Conservation (phyloP, 1,284 basidiomycete genomes). For the Entoloma clypeatum region DNA sequence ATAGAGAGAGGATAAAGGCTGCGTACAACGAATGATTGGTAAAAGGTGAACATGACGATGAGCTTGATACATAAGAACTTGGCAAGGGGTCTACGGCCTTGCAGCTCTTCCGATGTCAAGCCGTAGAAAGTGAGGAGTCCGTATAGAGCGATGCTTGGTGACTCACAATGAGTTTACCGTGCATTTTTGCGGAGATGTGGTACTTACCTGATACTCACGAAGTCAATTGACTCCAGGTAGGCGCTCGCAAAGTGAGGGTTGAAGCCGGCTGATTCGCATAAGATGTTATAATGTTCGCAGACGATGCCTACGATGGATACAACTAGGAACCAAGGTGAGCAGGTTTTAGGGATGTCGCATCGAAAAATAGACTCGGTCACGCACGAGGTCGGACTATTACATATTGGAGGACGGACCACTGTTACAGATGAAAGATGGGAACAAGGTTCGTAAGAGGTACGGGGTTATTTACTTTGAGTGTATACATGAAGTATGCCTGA, state of each 20-base stretch:
- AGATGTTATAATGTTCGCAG: constrained; percentile 59
- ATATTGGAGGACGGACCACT: constrained; percentile 85
- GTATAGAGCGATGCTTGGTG: constrained; percentile 68
- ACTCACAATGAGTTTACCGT: constrained; percentile 5
- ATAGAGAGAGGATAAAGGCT: not conserved
- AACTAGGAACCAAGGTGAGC: constrained; percentile 20
- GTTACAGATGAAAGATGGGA: constrained; percentile 4
- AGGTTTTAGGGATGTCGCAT: not conserved
- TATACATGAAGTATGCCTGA: constrained; percentile 84
- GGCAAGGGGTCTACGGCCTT: constrained; percentile 70
- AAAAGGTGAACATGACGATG: constrained; percentile 84
- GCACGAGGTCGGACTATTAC: constrained; percentile 73
- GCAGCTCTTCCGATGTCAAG: constrained; percentile 73
- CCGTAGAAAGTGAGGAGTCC: constrained; percentile 80
- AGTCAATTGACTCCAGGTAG: constrained; percentile 71
- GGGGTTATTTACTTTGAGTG: constrained; percentile 58
- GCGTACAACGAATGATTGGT: constrained; percentile 70
- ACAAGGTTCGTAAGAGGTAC: not conserved
- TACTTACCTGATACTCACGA: constrained; percentile 70
- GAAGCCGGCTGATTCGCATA: constrained; percentile 63
- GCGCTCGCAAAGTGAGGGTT: constrained; percentile 63
- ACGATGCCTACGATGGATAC: constrained; percentile 75
- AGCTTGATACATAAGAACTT: constrained; percentile 85
- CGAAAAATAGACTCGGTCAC: constrained; percentile 12
- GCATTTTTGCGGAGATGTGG: not conserved